A percentile compares a stretch with the other conserved stretches of the same genome.
These are phyloP conservation scores for Steccherinum ochraceum DNA, from an alignment of 768 basidiomycete species.

Conservation along the genomic window DNA sequence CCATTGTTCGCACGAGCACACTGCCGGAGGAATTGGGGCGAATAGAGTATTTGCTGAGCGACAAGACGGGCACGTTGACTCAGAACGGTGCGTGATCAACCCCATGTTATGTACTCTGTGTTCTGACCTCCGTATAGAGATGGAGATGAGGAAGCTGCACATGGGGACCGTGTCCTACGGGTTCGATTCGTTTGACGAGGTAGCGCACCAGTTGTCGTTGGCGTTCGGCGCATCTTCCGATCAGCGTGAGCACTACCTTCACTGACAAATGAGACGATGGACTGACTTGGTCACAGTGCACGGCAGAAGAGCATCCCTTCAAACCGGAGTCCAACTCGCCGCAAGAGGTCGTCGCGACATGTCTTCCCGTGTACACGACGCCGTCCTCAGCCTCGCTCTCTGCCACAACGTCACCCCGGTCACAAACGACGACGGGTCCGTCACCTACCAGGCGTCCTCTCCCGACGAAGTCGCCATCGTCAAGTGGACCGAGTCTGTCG, in stretches of 20 bases:
- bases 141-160: conserved; percentile 99
- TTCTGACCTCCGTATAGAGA: conserved; percentile 49
- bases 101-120: not conserved
- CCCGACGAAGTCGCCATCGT: conserved; percentile 99
- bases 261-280: too few relatives aligned
- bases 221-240: conserved; percentile 70
- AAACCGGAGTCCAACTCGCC: conserved; percentile 79
- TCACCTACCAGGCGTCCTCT: conserved; percentile 98
- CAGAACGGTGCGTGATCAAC: conserved; percentile 70
- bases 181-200: conserved; percentile 98
- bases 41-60: conserved; percentile 92
- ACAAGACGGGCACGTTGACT: conserved; percentile 97
- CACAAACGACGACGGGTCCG: conserved; percentile 85
- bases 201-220: conserved; percentile 82
- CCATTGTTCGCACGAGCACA: conserved; percentile 96
- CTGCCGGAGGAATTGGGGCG: conserved; percentile 94
- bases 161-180: conserved; percentile 99
- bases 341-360: conserved; percentile 88
- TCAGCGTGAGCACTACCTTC: conserved; percentile 33
- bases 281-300: conserved; percentile 26
- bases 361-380: conserved; percentile 88
- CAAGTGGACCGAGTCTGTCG: conserved; percentile 93
- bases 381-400: conserved; percentile 85
- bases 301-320: conserved; percentile 46
- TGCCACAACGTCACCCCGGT: conserved; percentile 99